Base-by-base conservation (phyloP, 2,329 filamentous ascomycete genomes). In the Aspergillus sp. region DNA sequence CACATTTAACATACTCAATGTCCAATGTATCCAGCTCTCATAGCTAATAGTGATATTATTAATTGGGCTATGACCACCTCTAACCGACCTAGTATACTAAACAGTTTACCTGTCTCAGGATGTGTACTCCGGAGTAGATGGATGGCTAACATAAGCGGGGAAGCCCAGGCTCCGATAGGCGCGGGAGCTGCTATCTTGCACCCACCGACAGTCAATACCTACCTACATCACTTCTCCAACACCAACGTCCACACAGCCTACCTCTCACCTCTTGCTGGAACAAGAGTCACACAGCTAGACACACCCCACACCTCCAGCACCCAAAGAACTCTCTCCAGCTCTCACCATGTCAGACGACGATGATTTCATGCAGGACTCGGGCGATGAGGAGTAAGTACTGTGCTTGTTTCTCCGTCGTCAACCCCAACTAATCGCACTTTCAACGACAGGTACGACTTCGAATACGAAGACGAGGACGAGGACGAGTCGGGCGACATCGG, bases 391-490 rank as follows among this genome's bases (percentile, higher is more conserved):
- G 84, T 96, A 79, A 60, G 79, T 63, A 49, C 51, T 43, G 30
- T 44, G 13, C 19, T 33, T 13, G 16, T 42, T 6, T 7, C 14
- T 42, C 19, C 17, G 19, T 42, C 40, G 13, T 42, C 16, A 13
- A 42, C 14, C 19, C 19, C 6, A 17, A 6, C 40, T 42, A 11
- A 19, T 20, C 11, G 11, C 4, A 42, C 40, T 13, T 22, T 11
- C 17, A n/a, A 42, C 11, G 2, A 33, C 52, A 89, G 87, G 65
- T 91, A 96, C 69, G 94, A 97, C 75, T 97, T 97, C 71, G 93
- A 97, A 68, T 97, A 96, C 73, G 93, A 96, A 70, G 94, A 91
- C 63, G 90, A 91, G 60, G 90, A 96, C 51, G 91, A 94, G 45
- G 89, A 95, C 41, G 87, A 96, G 52, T 85, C 83, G 30, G 91